Conservation (phyloP, 2,329 filamentous ascomycete species). For the Fusarium mundagurra region DNA sequence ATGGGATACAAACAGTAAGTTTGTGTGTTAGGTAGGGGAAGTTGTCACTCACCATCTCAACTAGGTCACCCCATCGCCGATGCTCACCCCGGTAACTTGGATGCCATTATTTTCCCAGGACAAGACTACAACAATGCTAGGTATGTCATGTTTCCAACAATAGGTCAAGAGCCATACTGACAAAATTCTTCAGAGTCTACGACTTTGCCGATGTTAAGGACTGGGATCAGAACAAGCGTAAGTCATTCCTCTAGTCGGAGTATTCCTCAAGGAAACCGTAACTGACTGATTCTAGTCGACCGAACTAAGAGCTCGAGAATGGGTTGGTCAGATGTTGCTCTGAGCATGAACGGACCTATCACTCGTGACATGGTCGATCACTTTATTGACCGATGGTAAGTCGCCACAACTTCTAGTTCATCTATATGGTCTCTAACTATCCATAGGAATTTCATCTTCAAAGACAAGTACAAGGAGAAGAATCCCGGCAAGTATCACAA, state of each 20-base stretch:
- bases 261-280: neutral
- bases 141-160: accelerated
- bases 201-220: slow-evolving; percentile 82
- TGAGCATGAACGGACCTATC: slow-evolving; percentile 79
- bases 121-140: slow-evolving; percentile 92
- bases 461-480: slow-evolving; percentile 76
- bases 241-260: neutral
- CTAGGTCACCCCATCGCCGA: slow-evolving; percentile 81
- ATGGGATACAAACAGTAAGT: slow-evolving; percentile 81
- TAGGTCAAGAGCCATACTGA: neutral
- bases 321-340: slow-evolving; percentile 90
- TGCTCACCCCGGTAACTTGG: slow-evolving; percentile 80
- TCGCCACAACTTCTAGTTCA: neutral
- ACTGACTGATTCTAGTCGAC: slow-evolving; percentile 62
- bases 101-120: slow-evolving; percentile 82
- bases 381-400: slow-evolving; percentile 82
- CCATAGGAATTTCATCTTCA: slow-evolving; percentile 81
- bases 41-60: slow-evolving; percentile 12
- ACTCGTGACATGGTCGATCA: slow-evolving; percentile 79
- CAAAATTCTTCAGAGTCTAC: slow-evolving; percentile 62
- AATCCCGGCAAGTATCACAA: slow-evolving; percentile 61
- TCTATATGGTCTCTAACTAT: neutral
- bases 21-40: neutral
- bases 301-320: slow-evolving; percentile 82
- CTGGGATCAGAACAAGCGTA: slow-evolving; percentile 84